Evolutionary conservation across 768 basidiomycete species (phyloP).

Genomic region (Dacryopinax primogenitus): DNA sequence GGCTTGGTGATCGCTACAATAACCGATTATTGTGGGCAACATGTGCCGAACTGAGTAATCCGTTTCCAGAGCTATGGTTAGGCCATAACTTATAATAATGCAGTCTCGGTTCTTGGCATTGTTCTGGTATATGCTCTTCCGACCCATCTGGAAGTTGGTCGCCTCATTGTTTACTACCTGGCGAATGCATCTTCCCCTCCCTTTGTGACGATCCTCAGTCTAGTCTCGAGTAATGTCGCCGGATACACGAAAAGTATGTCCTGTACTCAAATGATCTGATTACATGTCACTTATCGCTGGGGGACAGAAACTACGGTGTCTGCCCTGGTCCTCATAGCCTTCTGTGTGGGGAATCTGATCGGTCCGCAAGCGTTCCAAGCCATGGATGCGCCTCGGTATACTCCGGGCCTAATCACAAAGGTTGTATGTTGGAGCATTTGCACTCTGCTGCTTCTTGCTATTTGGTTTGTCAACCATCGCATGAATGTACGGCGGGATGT

Average conservation of each 20-base stretch:
- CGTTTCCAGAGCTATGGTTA: no score
- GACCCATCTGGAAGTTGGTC: not conserved
- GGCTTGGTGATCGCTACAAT: not conserved
- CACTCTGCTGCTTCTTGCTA: not conserved
- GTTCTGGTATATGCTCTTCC: not conserved
- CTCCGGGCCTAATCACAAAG: not conserved
- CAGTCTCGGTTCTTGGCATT: not conserved
- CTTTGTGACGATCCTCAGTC: slow-evolving; percentile 33
- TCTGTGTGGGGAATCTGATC: slow-evolving; percentile 41
- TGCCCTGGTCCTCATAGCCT: no score
- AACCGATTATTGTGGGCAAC: not conserved
- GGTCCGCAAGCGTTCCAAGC: slow-evolving; percentile 38
- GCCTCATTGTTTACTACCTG: not conserved
- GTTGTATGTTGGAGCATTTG: not conserved
- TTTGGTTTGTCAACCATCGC: slow-evolving; percentile 7
- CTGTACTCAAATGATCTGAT: no score
- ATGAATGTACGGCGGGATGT: not conserved
- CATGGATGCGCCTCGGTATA: slow-evolving; percentile 37
- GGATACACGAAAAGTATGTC: slow-evolving; percentile 41
- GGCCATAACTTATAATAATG: no score
- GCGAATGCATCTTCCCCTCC: not conserved
- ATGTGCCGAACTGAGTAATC: not conserved
- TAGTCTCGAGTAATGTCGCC: slow-evolving; percentile 36
- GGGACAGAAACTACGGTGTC: no score
- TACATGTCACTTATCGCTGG: no score